Percentiles rank a stretch among this genome's conserved stretches.
Evolutionary conservation across 106 monocot species (phyloP).

Genomic region (Dioscorea alata): DNA sequence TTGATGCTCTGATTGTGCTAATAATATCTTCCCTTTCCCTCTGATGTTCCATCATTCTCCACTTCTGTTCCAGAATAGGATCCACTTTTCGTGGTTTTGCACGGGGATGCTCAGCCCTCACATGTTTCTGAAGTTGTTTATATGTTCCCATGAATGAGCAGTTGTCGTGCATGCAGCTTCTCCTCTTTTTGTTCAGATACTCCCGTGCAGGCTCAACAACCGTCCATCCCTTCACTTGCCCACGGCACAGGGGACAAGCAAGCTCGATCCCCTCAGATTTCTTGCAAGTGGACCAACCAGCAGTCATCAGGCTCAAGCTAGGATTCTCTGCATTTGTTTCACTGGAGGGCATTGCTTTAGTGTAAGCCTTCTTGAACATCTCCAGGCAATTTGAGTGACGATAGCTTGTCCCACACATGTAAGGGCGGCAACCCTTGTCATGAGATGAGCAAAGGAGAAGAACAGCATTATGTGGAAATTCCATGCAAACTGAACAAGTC

Average conservation of each 20-base stretch:
- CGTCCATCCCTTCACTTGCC: slow-evolving; percentile 9
- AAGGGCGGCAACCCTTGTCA: slow-evolving; percentile 11
- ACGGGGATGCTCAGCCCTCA: slow-evolving; percentile 2
- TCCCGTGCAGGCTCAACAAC: slow-evolving; percentile 9
- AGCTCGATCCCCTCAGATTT: neutral
- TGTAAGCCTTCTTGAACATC: slow-evolving; percentile 8
- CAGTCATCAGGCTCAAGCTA: neutral
- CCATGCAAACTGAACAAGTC: slow-evolving; percentile 13
- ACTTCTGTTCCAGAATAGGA: slow-evolving; percentile 7
- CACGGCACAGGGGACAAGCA: slow-evolving; percentile 7
- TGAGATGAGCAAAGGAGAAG: slow-evolving; percentile 11
- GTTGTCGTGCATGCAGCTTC: slow-evolving; percentile 9
- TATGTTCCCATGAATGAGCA: slow-evolving; percentile 7
- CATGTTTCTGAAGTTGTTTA: slow-evolving; percentile 6
- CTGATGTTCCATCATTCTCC: slow-evolving; percentile 5
- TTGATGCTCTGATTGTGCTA: slow-evolving; percentile 8
- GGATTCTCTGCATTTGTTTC: neutral
- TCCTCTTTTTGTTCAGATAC: slow-evolving; percentile 6
- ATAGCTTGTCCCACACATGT: slow-evolving; percentile 10
- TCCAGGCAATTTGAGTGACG: slow-evolving; percentile 8
- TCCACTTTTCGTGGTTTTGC: slow-evolving; percentile 6
- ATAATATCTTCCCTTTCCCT: slow-evolving; percentile 9
- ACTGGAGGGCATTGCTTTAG: neutral
- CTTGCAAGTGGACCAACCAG: neutral
- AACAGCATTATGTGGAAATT: slow-evolving; percentile 9